These are phyloP conservation scores for Stephania japonica DNA, from an alignment of 164 flowering plant species.

Conservation along the genomic window DNA sequence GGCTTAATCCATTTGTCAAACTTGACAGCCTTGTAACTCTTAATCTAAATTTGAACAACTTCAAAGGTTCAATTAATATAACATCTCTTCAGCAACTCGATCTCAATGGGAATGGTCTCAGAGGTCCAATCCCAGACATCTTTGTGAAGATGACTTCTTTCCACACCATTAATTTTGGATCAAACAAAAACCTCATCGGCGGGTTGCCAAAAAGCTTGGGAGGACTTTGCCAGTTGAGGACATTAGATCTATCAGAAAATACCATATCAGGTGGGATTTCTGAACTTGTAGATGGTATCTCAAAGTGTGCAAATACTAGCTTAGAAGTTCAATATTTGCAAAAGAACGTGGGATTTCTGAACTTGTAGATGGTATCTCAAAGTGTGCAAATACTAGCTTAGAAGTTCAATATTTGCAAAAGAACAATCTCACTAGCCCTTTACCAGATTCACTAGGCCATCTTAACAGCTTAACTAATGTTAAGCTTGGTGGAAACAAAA, in stretches of 20 bases:
- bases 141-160: conserved; percentile 1
- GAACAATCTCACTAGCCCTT: neutral
- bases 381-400: neutral
- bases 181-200: neutral
- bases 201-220: conserved; percentile 1
- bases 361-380: conserved; percentile 1
- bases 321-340: neutral
- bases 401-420: neutral
- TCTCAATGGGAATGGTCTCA: neutral
- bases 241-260: neutral
- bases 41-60: neutral
- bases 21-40: neutral
- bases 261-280: neutral
- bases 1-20: neutral
- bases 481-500: neutral
- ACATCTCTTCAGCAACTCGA: neutral
- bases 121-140: conserved; percentile 1
- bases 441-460: neutral
- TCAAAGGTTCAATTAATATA: neutral
- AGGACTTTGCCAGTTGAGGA: conserved; percentile 5
- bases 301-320: neutral
- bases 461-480: neutral
- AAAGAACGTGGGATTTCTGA: neutral
- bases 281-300: neutral
- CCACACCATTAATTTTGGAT: neutral